phyloP scores from a whole-genome alignment of 495 filamentous ascomycete genomes.

The Pseudomonodictys pantanalensis region DNA sequence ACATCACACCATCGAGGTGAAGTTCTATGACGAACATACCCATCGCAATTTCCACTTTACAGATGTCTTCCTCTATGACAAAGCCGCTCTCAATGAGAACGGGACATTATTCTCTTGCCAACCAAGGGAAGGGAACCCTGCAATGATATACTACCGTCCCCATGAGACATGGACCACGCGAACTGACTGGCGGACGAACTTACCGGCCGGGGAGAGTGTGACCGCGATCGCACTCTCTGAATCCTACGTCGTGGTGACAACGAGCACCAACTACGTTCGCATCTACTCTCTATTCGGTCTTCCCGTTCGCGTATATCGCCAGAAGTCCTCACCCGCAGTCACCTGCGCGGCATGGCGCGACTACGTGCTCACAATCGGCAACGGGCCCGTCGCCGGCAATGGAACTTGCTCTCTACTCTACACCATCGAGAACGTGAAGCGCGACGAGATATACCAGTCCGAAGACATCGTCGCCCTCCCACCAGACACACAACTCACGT shows the following conservation, averaged over 20 bases:
- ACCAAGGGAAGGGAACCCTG: slow-evolving; percentile 55
- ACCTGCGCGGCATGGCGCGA: slow-evolving; percentile 90
- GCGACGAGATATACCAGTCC: slow-evolving; percentile 87
- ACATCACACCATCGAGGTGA: slow-evolving; percentile 92
- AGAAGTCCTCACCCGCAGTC: slow-evolving; percentile 84
- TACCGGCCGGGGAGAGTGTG: slow-evolving; percentile 78
- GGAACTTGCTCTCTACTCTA: slow-evolving; percentile 75
- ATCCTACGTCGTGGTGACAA: slow-evolving; percentile 83
- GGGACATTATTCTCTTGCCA: slow-evolving; percentile 84
- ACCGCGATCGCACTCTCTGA: slow-evolving; percentile 88
- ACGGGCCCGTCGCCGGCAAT: slow-evolving; percentile 76
- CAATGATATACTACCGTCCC: slow-evolving; percentile 91
- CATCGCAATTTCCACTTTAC: slow-evolving; percentile 97
- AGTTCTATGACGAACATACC: slow-evolving; percentile 91
- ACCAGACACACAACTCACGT: slow-evolving; percentile 65
- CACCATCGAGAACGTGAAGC: slow-evolving; percentile 87
- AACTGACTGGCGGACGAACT: slow-evolving; percentile 81
- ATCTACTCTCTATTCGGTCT: slow-evolving; percentile 91
- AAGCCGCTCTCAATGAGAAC: slow-evolving; percentile 84
- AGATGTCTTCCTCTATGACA: slow-evolving; percentile 91
- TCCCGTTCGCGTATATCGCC: slow-evolving; percentile 81
- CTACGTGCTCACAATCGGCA: slow-evolving; percentile 90
- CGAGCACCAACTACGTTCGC: slow-evolving; percentile 79
- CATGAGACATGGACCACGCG: slow-evolving; percentile 95
- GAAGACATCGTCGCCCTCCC: slow-evolving; percentile 87